Conservation (phyloP, 768 basidiomycete genomes). For the Lactifluus hygrophoroides region DNA sequence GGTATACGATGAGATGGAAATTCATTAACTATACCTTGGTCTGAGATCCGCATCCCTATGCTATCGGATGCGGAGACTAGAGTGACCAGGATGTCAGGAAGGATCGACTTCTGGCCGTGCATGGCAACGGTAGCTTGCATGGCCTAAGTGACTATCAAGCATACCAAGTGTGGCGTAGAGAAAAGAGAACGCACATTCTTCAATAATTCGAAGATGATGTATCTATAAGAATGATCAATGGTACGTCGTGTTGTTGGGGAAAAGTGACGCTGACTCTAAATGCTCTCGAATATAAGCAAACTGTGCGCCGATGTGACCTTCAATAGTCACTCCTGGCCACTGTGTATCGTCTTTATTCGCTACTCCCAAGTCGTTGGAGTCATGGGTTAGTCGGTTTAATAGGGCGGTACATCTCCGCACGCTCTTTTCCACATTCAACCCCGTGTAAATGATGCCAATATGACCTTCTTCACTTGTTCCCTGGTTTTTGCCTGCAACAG, state of each 20-base stretch:
- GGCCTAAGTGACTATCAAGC: constrained; percentile 36
- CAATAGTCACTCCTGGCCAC: constrained; percentile 61
- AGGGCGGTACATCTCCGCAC: constrained; percentile 60
- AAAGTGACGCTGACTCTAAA: constrained; percentile 50
- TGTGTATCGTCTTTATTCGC: constrained; percentile 25
- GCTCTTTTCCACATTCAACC: constrained; percentile 57
- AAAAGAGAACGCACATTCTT: constrained; percentile 61
- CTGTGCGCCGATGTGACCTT: constrained; percentile 59
- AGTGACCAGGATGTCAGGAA: constrained; percentile 66
- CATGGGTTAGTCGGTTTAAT: constrained; percentile 40
- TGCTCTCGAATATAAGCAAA: constrained; percentile 86
- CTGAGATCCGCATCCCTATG: constrained; percentile 80
- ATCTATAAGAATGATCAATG: constrained; percentile 35
- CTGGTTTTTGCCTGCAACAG: constrained; percentile 30
- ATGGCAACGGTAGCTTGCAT: constrained; percentile 57
- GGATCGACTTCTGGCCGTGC: constrained; percentile 34
- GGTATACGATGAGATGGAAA: background rate
- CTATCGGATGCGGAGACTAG: constrained; percentile 68
- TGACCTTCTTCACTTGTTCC: constrained; percentile 35
- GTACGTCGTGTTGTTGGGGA: background rate
- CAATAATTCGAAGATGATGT: constrained; percentile 82
- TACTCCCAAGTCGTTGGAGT: constrained; percentile 31
- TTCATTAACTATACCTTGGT: constrained; percentile 53
- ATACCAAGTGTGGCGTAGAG: background rate
- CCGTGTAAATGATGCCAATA: constrained; percentile 82